phyloP scores from a whole-genome alignment of 768 basidiomycete genomes.

The Xanthoconium stramineum region DNA sequence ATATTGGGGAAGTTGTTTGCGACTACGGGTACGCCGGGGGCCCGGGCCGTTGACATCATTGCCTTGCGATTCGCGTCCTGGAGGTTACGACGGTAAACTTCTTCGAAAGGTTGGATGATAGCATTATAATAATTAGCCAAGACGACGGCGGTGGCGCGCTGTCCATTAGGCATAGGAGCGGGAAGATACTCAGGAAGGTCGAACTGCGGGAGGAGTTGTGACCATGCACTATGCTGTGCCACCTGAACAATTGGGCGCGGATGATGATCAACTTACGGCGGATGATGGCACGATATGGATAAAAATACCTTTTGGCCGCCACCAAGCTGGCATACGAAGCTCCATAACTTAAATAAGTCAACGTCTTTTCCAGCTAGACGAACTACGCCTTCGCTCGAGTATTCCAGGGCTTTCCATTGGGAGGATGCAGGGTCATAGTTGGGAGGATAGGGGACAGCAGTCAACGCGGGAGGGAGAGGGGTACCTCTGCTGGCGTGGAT shows the following conservation, averaged over 20 bases:
- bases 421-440: conserved; percentile 63
- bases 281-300: conserved; percentile 11
- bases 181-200: conserved; percentile 59
- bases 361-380: conserved; percentile 72
- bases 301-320: conserved; percentile 57
- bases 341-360: conserved; percentile 74
- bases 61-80: conserved; percentile 58
- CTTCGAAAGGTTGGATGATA: conserved; percentile 71
- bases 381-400: conserved; percentile 61
- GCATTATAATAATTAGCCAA: conserved; percentile 59
- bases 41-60: conserved; percentile 41
- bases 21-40: conserved; percentile 12
- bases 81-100: conserved; percentile 59
- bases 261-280: conserved; percentile 11
- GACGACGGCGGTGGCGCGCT: conserved; percentile 45
- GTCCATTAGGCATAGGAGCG: conserved; percentile 43
- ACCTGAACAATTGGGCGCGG: conserved; percentile 35
- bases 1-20: conserved; percentile 19
- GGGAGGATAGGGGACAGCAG: conserved; percentile 52
- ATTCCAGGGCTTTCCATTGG: conserved; percentile 64
- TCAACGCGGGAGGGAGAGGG: conserved; percentile 76
- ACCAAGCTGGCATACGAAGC: conserved; percentile 54
- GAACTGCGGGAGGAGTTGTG: conserved; percentile 48
- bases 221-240: conserved; percentile 55
- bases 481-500: conserved; percentile 53